phyloP scores from a whole-genome alignment of 345 rosid genomes.

The Euphorbia lathyris region DNA sequence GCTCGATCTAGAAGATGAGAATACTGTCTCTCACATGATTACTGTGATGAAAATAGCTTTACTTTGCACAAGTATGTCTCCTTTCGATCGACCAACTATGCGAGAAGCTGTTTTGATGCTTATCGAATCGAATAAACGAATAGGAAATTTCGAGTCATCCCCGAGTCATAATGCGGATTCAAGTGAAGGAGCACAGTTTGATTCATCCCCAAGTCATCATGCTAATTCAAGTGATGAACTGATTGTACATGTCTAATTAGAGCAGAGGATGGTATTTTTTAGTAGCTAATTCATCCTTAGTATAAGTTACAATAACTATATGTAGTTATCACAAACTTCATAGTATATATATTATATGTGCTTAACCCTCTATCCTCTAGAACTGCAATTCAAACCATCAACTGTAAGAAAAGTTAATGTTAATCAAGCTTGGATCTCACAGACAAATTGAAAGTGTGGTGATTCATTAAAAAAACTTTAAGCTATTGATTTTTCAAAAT shows the following conservation, averaged over 20 bases:
- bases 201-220: constrained; percentile 15
- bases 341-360: background rate
- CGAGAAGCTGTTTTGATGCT: constrained; percentile 75
- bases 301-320: background rate
- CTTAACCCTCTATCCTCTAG: too few species aligned
- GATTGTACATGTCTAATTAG: constrained; percentile 14
- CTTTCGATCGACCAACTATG: constrained; percentile 79
- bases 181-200: constrained; percentile 18
- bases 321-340: background rate
- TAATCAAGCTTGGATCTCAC: too few species aligned
- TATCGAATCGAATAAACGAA: constrained; percentile 48
- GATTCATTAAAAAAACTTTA: too few species aligned
- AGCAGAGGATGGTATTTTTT: background rate
- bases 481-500: too few species aligned
- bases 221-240: constrained; percentile 24
- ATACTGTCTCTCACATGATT: constrained; percentile 61
- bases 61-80: constrained; percentile 65
- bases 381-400: too few species aligned
- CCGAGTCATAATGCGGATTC: constrained; percentile 15
- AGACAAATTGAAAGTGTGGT: too few species aligned
- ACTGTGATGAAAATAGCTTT: constrained; percentile 69
- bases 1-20: constrained; percentile 50
- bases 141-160: constrained; percentile 38
- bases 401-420: background rate
- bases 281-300: background rate